Base-by-base conservation (phyloP, 768 basidiomycete species). In the Mycena latifolia region DNA sequence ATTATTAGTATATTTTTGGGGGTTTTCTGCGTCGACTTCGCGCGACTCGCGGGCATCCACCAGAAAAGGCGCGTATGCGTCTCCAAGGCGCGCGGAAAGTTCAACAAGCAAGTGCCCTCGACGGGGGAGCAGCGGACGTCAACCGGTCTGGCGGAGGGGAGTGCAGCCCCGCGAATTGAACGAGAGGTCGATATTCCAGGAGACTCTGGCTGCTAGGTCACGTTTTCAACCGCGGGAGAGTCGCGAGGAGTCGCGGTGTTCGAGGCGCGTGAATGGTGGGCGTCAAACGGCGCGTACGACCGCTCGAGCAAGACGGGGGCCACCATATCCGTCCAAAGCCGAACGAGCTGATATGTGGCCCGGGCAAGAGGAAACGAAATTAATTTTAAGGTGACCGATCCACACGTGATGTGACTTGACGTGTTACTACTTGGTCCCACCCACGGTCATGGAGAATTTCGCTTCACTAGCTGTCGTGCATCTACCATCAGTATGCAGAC, bases 391-490 rank as follows among this genome's bases (percentile, higher is more conserved):
- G n/a, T n/a, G n/a, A n/a, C n/a, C n/a, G n/a, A n/a, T n/a, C n/a
- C n/a, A n/a, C 45, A 46, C 45, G 45, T 46, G 45, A 8, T 25
- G 63, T 65, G 39, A 58, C 51, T 12, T n/a, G 37, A 35, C 57
- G 63, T 59, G 56, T 41, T 18, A 11, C 28, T 43, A 18, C n/a
- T 7, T 15, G 22, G 4, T 47, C 22, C 15, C 28, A 29, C 18
- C 8, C 29, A n/a, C 28, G 18, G 27, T 22, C 33, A 55, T 65
- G 62, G 50, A 61, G 78, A 81, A 55, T 2, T 91, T 91, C 71
- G 78, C 84, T 28, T 80, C 87, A 31, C 80, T 93, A 58, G 86
- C 88, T 25, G 82, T 81, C 33, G 75, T 91, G 31, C 83, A 82
- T 46, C 77, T 93, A 15, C 86, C 89, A 8, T 79, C 86, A 9